These are phyloP conservation scores for Trichosporon asahii DNA, from an alignment of 1,284 basidiomycete species.

Conservation along the genomic window DNA sequence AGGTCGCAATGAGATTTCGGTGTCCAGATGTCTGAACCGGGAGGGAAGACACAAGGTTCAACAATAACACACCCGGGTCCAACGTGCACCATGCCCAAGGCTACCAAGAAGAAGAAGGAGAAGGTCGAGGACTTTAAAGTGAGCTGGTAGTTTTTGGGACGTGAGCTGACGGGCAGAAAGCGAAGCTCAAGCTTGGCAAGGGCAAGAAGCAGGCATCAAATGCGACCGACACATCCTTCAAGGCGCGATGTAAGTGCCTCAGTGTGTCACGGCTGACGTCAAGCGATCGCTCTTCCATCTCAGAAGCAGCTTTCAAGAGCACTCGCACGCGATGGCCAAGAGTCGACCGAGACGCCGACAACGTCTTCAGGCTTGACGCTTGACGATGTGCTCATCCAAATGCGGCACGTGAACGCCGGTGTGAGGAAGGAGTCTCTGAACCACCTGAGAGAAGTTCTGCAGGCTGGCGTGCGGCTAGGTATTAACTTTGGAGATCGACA, in stretches of 20 bases:
- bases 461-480: conserved; percentile 61
- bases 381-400: conserved; percentile 70
- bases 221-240: conserved; percentile 93
- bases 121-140: conserved; percentile 86
- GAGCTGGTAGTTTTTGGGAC: conserved; percentile 23
- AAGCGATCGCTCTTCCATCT: conserved; percentile 83
- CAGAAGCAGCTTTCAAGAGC: conserved; percentile 59
- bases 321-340: conserved; percentile 27
- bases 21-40: background rate
- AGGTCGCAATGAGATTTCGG: background rate
- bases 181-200: conserved; percentile 92
- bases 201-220: conserved; percentile 79
- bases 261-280: too few species aligned
- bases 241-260: conserved; percentile 77
- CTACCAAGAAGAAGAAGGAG: conserved; percentile 76
- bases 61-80: background rate
- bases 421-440: conserved; percentile 76
- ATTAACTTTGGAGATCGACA: conserved; percentile 44
- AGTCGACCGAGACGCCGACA: conserved; percentile 63
- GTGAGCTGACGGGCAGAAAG: conserved; percentile 63
- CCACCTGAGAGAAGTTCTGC: conserved; percentile 76
- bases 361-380: conserved; percentile 75
- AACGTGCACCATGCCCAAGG: conserved; percentile 69
- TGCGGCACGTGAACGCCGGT: conserved; percentile 77
- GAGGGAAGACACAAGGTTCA: background rate